phyloP scores from a whole-genome alignment of 257 asterid species.

The Penstemon davidsonii region DNA sequence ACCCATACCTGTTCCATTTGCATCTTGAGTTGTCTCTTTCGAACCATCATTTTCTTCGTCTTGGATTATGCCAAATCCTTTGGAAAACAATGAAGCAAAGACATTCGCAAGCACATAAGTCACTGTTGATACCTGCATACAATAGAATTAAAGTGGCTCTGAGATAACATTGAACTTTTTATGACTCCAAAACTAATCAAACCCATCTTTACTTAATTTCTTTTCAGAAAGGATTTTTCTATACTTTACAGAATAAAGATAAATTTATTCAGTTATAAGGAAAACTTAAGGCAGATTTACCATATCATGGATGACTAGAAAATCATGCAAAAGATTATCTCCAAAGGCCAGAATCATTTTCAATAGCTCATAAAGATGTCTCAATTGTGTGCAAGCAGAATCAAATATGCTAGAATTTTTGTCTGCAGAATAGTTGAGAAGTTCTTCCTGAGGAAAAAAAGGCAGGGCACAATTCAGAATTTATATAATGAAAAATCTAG shows the following conservation, averaged over 20 bases:
- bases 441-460: slow-evolving; percentile 55
- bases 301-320: slow-evolving; percentile 63
- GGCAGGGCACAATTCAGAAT: slow-evolving; percentile 10
- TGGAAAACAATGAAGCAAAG: slow-evolving; percentile 63
- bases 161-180: slow-evolving; percentile 4
- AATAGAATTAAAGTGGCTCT: slow-evolving; percentile 19
- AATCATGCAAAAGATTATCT: slow-evolving; percentile 67
- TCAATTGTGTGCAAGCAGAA: slow-evolving; percentile 45
- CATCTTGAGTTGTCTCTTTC: slow-evolving; percentile 59
- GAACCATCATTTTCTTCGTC: slow-evolving; percentile 51
- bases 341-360: slow-evolving; percentile 57
- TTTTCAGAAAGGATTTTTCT: background rate
- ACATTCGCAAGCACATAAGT: slow-evolving; percentile 71
- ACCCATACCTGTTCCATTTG: slow-evolving; percentile 92
- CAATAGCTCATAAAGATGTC: slow-evolving; percentile 47
- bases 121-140: slow-evolving; percentile 60
- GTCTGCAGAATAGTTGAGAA: slow-evolving; percentile 44
- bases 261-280: background rate
- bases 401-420: slow-evolving; percentile 31
- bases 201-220: background rate
- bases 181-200: background rate
- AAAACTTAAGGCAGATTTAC: slow-evolving; percentile 40
- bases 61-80: slow-evolving; percentile 72
- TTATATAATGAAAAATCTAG: slow-evolving; percentile 14
- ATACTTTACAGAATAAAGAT: background rate